These are phyloP conservation scores for Saccharum officinarum DNA, from an alignment of 176 grass and related monocot species.

Conservation along the genomic window DNA sequence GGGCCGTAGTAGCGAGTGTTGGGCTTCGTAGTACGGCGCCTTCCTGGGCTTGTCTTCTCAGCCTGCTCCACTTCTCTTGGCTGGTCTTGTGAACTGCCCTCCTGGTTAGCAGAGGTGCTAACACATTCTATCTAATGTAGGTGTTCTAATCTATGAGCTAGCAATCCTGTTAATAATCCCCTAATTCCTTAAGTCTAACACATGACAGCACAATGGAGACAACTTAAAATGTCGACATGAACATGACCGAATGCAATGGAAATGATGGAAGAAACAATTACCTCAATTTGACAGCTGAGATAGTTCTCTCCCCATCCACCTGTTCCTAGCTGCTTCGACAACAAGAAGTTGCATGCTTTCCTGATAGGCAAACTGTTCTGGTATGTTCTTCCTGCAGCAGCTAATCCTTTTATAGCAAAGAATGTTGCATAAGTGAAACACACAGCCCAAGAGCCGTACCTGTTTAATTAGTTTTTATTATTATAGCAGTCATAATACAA, in stretches of 20 bases:
- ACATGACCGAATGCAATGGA: neutral
- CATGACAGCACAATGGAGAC: neutral
- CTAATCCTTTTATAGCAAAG: slow-evolving; percentile 10
- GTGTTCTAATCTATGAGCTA: neutral
- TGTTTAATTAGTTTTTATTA: neutral
- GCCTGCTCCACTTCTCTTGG: too few relatives aligned
- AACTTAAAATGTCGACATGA: neutral
- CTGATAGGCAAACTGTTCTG: neutral
- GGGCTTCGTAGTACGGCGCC: too few relatives aligned
- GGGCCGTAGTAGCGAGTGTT: too few relatives aligned
- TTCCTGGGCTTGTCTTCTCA: too few relatives aligned
- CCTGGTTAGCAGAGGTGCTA: too few relatives aligned
- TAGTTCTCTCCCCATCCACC: slow-evolving; percentile 5
- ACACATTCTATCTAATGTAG: neutral
- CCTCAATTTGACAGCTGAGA: neutral
- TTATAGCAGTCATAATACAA: neutral
- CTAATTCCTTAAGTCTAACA: neutral
- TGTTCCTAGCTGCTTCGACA: neutral
- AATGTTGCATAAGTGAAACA: slow-evolving; percentile 18
- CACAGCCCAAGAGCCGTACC: slow-evolving; percentile 8
- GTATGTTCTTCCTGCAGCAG: slow-evolving; percentile 3
- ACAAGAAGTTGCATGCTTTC: neutral
- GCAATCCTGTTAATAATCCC: neutral
- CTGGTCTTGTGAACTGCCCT: too few relatives aligned
- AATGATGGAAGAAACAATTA: neutral